Evolutionary conservation across 2,329 filamentous ascomycete genomes (phyloP), one percentile per base, ranked within the genome.

Genomic region (Cercospora sp.): DNA sequence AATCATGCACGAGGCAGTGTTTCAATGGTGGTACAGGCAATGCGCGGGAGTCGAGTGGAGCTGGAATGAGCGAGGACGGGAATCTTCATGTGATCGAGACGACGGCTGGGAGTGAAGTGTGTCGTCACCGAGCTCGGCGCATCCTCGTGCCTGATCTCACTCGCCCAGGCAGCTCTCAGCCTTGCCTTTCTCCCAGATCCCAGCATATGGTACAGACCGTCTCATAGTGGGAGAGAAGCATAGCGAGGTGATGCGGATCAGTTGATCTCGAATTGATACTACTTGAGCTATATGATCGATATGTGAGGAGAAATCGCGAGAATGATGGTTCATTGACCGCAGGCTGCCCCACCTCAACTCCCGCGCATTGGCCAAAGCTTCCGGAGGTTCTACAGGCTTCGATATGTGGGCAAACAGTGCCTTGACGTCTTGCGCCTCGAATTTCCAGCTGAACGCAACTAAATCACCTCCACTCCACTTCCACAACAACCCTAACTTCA

Each of bases 401-500:
- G 55, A 59, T 59, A 32, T 58, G 55, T 32, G 55, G 49, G 49
- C 49, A 55, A 59, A 21, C 28, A 37, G 30, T 30, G 55, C 18
- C 28, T 30, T 59, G 55, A 59, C 55, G 55, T 59, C 53, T 37
- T 40, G 40, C 61, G 51, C 66, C 55, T 63, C 59, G 34, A 45
- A 34, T 63, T 68, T 55, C 24, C 55, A 66, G 40, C 58, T 65
- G 16, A 32, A 32, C 30, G 18, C 60, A 61, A 28, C 59, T 34
- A 49, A 24, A 24, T 28, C 62, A 61, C 32, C 55, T 28, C 53
- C 51, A 28, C 49, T 28, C 53, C 43, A 37, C 26, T 10, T 18
- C 28, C 49, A 62, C 16, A 51, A 53, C 60, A 67, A 53, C 64
- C 12, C 45, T n/a, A 43, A 28, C 67, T 67, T 51, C 64, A 32